Evolutionary conservation across 371 early-diverging fungal species (phyloP), one percentile per base, ranked within the genome.

Genomic region (Dentiscutata heterogama): DNA sequence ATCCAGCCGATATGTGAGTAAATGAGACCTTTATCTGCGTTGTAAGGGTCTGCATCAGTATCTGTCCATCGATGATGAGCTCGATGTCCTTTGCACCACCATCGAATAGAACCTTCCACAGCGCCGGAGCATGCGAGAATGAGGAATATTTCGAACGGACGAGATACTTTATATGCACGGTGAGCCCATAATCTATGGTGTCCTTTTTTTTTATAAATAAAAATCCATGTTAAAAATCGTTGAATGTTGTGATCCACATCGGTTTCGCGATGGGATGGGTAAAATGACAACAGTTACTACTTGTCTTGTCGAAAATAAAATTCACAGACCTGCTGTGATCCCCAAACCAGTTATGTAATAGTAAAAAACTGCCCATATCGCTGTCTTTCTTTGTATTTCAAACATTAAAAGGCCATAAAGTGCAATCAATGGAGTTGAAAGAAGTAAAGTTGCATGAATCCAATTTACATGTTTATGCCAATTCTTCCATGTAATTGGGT

Each of bases 31-130:
- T 92, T 88, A 63, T 94, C 92, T 42, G 97, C 96, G 77, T 92
- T 88, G 88, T 98, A 97, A 22, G 97, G 98, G 85, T 97, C 98
- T 86, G 92, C 91, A 46, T 94, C 92, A 13, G 97, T 96, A 85
- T 98, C 98, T 18, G 97, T 97, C 84, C 91, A 96, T 70, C 97
- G 90, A 89, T 98, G 98, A 86, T 97, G 98, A 80, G 96, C 95
- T 80, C 97, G 94, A 85, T 96, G 96, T 77, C 93, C 94, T 29
- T 95, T 89, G 50, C 91, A 90, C 96, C 96, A 95, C 96, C 96
- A 96, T 35, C 92, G 91, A 81, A 92, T 90, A 58, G 95, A 95
- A 46, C 96, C 96, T 86, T 96, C 92, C 29, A 95, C 93, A 42
- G 96, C 94, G 81, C 93, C 93, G 27, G 93, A 88, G 68, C 94